Base-by-base conservation (phyloP, 2,329 filamentous ascomycete species). In the Hymenoscyphus fructigenus region DNA sequence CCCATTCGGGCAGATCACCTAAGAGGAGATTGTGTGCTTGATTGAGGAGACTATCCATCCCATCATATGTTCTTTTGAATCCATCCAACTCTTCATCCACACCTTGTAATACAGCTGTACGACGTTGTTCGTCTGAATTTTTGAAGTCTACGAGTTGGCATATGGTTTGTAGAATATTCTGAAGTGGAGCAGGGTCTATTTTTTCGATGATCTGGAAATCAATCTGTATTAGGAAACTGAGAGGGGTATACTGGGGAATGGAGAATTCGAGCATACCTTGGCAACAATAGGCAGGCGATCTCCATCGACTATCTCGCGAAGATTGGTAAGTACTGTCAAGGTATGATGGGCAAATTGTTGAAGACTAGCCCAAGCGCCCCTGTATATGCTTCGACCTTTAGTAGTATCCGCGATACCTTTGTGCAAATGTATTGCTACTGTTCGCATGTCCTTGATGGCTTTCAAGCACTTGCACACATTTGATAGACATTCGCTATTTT, bases 101-200 rank as follows among this genome's bases (percentile, higher is more conserved):
- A 0, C 92, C 91, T 23, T 84, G 78, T 59, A 85, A 86, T 14
- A 99, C 88, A 2, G 92, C 87, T 1, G 90, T 91, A 28, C 91
- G 87, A 63, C 86, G 85, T 68, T 90, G 86, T 63, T 87, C 86
- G 0, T 59, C 67, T 15, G 92, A 94, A 65, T 87, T 84, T 36
- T 93, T 85, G 70, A 97, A 93, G 74, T 97, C 92, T 59, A 97
- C 85, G 15, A 88, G 90, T 62, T 88, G 85, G 53, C 86, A 85
- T 60, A 98, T 90, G 64, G 87, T 81, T 61, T 87, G 84, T 5
- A 92, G 92, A 41, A 96, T 80, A 50, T 83, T 80, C 34, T 87
- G 83, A 2, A 96, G 78, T 5, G 83, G 80, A 26, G 79, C 77
- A 26, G 82, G 80, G 60, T 90, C 82, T 41, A 93, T 84, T 10